Conservation (phyloP, 352 stramenopile genomes). For the Thalassiosira hispida region DNA sequence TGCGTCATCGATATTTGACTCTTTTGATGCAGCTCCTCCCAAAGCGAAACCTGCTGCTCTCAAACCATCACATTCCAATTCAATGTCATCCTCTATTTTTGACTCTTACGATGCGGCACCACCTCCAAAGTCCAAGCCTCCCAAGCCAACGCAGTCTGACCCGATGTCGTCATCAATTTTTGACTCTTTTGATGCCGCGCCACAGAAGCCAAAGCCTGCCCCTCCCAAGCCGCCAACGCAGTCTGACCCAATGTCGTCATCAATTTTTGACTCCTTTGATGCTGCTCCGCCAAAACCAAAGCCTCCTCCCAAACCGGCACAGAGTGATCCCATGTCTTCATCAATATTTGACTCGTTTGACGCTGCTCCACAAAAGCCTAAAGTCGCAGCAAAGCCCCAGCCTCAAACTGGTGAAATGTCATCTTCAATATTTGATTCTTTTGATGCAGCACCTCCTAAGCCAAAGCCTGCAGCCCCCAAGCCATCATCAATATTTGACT, state of each 20-base stretch:
- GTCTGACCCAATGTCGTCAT: constrained; percentile 32
- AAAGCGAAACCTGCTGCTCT: constrained; percentile 35
- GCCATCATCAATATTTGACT: constrained; percentile 68
- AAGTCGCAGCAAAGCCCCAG: constrained; percentile 2
- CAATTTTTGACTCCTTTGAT: constrained; percentile 75
- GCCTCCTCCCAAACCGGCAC: constrained; percentile 12
- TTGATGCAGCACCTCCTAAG: constrained; percentile 52
- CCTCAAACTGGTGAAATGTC: constrained; percentile 22
- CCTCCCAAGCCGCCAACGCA: not conserved
- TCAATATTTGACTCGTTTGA: constrained; percentile 78
- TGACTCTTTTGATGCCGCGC: constrained; percentile 59
- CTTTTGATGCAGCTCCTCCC: constrained; percentile 51
- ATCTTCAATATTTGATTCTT: constrained; percentile 71
- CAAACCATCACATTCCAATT: constrained; percentile 10
- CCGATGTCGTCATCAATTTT: constrained; percentile 70
- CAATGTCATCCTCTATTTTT: constrained; percentile 64
- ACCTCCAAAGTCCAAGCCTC: constrained; percentile 46
- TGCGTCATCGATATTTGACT: constrained; percentile 74
- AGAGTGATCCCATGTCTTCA: constrained; percentile 41
- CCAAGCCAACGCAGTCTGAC: constrained; percentile 14
- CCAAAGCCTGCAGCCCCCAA: constrained; percentile 30
- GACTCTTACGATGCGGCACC: constrained; percentile 50
- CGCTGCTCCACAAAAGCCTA: constrained; percentile 39
- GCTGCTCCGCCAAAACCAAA: constrained; percentile 44
- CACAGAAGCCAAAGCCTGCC: constrained; percentile 43